phyloP scores from a whole-genome alignment of 2,329 filamentous ascomycete genomes.

The Cadophora sp. region DNA sequence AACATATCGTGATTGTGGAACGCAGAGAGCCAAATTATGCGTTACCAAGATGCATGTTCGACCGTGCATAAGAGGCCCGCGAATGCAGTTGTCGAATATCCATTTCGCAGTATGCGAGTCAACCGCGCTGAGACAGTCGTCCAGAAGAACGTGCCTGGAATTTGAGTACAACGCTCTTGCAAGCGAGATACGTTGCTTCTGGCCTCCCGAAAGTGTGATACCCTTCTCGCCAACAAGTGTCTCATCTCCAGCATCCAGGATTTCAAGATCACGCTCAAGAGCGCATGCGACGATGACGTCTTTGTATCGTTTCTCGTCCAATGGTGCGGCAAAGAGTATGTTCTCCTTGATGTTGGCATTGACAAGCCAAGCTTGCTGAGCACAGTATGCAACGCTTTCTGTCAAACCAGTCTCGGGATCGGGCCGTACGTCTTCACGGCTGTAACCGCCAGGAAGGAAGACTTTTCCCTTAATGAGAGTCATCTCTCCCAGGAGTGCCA shows the following conservation, averaged over 20 bases:
- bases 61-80: constrained; percentile 84
- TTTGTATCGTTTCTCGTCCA: constrained; percentile 82
- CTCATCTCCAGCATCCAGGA: constrained; percentile 90
- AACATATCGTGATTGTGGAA: constrained; percentile 80
- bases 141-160: constrained; percentile 86
- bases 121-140: constrained; percentile 95
- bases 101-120: constrained; percentile 98
- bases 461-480: constrained; percentile 81
- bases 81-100: constrained; percentile 94
- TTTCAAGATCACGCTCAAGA: constrained; percentile 87
- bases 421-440: constrained; percentile 81
- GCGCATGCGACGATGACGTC: constrained; percentile 91
- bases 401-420: constrained; percentile 86
- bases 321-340: constrained; percentile 86
- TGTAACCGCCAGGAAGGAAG: constrained; percentile 77
- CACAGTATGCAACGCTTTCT: constrained; percentile 94
- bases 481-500: constrained; percentile 98
- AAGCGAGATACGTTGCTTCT: constrained; percentile 96
- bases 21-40: constrained; percentile 90
- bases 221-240: constrained; percentile 97
- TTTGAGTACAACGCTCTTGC: constrained; percentile 98
- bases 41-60: constrained; percentile 95
- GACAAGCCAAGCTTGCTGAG: constrained; percentile 95
- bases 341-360: constrained; percentile 97
- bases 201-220: constrained; percentile 93